Conservation (phyloP, 495 filamentous ascomycete genomes). For the Xylaria scruposa region DNA sequence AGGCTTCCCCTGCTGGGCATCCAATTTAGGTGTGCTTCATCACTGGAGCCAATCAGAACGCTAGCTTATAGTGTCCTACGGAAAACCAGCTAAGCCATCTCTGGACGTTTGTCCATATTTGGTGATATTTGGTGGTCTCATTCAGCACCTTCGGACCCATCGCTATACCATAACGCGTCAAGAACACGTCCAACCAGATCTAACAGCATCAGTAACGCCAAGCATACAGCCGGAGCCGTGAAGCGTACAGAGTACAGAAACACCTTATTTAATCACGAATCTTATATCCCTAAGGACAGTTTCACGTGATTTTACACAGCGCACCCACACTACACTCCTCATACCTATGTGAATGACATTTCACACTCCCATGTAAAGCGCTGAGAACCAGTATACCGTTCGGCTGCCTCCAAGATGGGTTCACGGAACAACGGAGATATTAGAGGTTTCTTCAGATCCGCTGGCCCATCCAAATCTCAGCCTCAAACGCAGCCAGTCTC, state of each 20-base stretch:
- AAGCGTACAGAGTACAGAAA: neutral
- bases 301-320: neutral
- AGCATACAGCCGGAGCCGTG: conserved; percentile 4
- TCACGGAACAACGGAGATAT: conserved; percentile 38
- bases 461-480: conserved; percentile 25
- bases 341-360: neutral
- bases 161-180: conserved; percentile 7
- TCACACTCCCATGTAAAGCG: neutral
- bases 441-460: conserved; percentile 43
- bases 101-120: neutral
- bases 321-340: neutral
- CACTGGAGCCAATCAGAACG: neutral
- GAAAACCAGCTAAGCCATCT: neutral
- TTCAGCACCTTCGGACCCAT: neutral
- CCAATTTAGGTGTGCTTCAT: neutral
- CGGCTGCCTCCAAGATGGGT: conserved; percentile 15
- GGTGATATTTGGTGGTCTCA: too few relatives aligned
- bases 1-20: neutral
- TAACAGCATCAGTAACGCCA: conserved; percentile 7
- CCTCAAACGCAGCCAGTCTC: conserved; percentile 25
- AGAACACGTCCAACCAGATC: conserved; percentile 13
- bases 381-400: neutral
- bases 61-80: neutral
- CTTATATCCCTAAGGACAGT: neutral
- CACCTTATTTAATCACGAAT: neutral